These are phyloP conservation scores for Elongisporangium undulatum DNA, from an alignment of 352 stramenopile species.

Conservation along the genomic window DNA sequence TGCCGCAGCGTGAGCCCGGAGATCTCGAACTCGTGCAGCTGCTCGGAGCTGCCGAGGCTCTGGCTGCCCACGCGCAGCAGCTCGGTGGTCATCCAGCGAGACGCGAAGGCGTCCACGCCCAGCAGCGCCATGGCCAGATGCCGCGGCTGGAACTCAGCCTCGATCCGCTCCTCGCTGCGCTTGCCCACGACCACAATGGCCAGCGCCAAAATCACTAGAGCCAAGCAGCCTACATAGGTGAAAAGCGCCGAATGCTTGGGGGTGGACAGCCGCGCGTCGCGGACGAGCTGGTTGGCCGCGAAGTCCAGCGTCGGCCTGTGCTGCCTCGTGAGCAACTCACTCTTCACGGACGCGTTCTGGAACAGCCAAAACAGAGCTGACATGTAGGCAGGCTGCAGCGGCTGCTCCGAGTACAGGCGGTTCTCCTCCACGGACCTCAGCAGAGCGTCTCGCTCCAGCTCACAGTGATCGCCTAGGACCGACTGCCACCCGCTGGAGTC, in stretches of 20 bases:
- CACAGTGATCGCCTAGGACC: slow-evolving; percentile 28
- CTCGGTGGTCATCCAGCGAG: slow-evolving; percentile 36
- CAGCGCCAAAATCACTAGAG: slow-evolving; percentile 31
- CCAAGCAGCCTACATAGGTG: slow-evolving; percentile 28
- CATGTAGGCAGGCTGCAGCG: slow-evolving; percentile 39
- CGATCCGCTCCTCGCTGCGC: slow-evolving; percentile 31
- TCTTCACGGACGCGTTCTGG: slow-evolving; percentile 29
- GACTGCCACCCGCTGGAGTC: slow-evolving; percentile 22
- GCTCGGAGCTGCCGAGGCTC: slow-evolving; percentile 44
- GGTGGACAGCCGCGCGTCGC: slow-evolving; percentile 31
- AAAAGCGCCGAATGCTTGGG: slow-evolving; percentile 30
- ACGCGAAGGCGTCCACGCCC: slow-evolving; percentile 28
- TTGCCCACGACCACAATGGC: slow-evolving; percentile 38
- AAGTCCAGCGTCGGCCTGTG: slow-evolving; percentile 19
- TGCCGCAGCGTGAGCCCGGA: slow-evolving; percentile 38
- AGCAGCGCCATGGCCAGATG: slow-evolving; percentile 42
- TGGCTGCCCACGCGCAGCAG: slow-evolving; percentile 45
- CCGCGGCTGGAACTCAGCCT: slow-evolving; percentile 38
- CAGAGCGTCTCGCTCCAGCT: slow-evolving; percentile 38
- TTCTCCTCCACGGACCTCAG: slow-evolving; percentile 33
- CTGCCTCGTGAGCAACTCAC: slow-evolving; percentile 11
- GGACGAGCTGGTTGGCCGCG: slow-evolving; percentile 12
- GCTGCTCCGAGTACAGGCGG: slow-evolving; percentile 44
- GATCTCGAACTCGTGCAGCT: slow-evolving; percentile 57
- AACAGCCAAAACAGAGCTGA: slow-evolving; percentile 54